phyloP scores from a whole-genome alignment of 2,329 filamentous ascomycete genomes.

The Fusarium chaquense region DNA sequence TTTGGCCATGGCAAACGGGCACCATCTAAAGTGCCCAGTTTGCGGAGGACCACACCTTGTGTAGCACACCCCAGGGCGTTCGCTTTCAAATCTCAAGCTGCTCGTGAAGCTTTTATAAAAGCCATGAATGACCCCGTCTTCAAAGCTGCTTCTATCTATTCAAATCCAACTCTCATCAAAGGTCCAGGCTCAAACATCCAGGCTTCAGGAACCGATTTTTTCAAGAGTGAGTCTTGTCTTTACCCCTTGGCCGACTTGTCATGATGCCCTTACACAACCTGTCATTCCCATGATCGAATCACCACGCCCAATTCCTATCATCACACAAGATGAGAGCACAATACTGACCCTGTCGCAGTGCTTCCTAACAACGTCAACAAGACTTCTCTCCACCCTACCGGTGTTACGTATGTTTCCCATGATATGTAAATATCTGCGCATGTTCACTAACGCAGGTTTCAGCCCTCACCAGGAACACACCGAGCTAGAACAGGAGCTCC shows the following conservation, averaged over 20 bases:
- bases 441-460: constrained; percentile 47
- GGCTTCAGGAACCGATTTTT: constrained; percentile 54
- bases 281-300: constrained; percentile 11
- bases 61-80: constrained; percentile 44
- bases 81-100: constrained; percentile 39
- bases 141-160: constrained; percentile 55
- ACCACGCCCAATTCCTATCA: constrained; percentile 11
- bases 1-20: constrained; percentile 46
- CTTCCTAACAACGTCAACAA: constrained; percentile 80
- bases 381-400: constrained; percentile 89
- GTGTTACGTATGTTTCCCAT: constrained; percentile 79
- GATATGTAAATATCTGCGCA: constrained; percentile 25
- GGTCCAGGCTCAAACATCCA: constrained; percentile 56
- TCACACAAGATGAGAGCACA: constrained; percentile 22
- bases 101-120: constrained; percentile 54
- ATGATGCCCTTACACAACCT: constrained; percentile 28
- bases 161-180: constrained; percentile 53
- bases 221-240: constrained; percentile 56
- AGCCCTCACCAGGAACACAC: constrained; percentile 91
- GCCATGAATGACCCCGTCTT: constrained; percentile 58
- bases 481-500: constrained; percentile 95
- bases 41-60: constrained; percentile 46
- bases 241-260: constrained; percentile 14
- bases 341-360: constrained; percentile 56
- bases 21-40: constrained; percentile 44